phyloP scores from a whole-genome alignment of 78 protist genomes.

The Dictyostelium capitatum region DNA sequence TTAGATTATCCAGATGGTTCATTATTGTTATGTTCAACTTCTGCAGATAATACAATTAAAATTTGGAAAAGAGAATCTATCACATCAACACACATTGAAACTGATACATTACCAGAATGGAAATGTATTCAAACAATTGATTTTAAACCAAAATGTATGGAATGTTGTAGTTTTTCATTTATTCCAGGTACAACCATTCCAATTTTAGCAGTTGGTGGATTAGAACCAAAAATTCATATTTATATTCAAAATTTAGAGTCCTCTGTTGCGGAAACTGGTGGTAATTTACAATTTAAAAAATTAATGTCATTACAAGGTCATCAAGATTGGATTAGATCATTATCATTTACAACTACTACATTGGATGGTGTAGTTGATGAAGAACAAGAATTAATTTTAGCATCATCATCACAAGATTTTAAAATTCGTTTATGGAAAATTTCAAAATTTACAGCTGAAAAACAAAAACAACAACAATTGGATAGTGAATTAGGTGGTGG shows the following conservation, averaged over 20 bases:
- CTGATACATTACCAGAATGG: neutral
- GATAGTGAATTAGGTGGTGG: neutral
- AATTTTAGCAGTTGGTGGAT: conserved; percentile 70
- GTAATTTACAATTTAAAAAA: conserved; percentile 16
- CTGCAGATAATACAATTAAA: conserved; percentile 66
- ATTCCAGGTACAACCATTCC: conserved; percentile 65
- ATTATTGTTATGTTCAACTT: conserved; percentile 66
- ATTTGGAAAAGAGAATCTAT: conserved; percentile 53
- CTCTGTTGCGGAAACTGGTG: neutral
- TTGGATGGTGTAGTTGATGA: neutral
- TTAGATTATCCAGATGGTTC: conserved; percentile 60
- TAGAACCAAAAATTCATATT: conserved; percentile 72
- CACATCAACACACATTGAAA: neutral
- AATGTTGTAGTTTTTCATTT: conserved; percentile 48
- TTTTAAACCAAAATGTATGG: conserved; percentile 77
- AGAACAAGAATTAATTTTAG: conserved; percentile 44
- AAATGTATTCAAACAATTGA: conserved; percentile 55
- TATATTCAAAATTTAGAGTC: conserved; percentile 29
- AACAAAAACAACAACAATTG: neutral
- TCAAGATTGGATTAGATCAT: conserved; percentile 80
- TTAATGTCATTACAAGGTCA: conserved; percentile 82
- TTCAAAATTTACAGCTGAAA: neutral
- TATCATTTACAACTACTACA: conserved; percentile 23
- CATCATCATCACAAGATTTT: conserved; percentile 79
- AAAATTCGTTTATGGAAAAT: conserved; percentile 76